Conservation (phyloP, 2,329 filamentous ascomycete species). For the Dactylellina leptospora region DNA sequence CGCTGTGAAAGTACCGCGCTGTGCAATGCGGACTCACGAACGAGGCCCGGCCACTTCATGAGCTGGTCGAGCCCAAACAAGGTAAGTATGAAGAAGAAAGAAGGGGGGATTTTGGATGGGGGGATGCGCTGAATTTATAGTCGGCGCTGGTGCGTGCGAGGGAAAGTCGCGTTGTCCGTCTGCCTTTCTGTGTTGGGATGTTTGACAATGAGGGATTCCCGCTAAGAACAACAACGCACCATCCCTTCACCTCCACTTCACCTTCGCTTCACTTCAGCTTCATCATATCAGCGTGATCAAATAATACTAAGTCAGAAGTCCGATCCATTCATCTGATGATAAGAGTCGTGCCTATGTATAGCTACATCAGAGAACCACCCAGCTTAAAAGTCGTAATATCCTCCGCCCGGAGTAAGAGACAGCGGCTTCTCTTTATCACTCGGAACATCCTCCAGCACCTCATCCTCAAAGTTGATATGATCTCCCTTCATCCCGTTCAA, state of each 20-base stretch:
- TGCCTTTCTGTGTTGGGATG: not conserved
- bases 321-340: too few relatives aligned
- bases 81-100: conserved; percentile 34
- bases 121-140: conserved; percentile 3
- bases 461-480: not conserved
- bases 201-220: conserved; percentile 7
- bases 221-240: not conserved
- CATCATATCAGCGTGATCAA: too few relatives aligned
- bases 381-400: not conserved
- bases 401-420: not conserved
- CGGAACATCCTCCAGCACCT: not conserved
- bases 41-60: conserved; percentile 5
- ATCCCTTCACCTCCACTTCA: too few relatives aligned
- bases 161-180: conserved; percentile 1
- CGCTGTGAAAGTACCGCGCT: conserved; percentile 6
- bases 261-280: too few relatives aligned
- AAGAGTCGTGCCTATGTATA: too few relatives aligned
- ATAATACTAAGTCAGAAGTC: too few relatives aligned
- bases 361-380: not conserved
- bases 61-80: conserved; percentile 3
- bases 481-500: not conserved
- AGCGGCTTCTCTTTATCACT: not conserved
- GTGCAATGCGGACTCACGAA: conserved; percentile 16
- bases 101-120: not conserved
- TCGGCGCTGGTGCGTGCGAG: not conserved